A percentile compares a stretch with the other conserved stretches of the same genome.
These are phyloP conservation scores for Tylopilus sp. DNA, from an alignment of 1,284 basidiomycete genomes.

Conservation along the genomic window DNA sequence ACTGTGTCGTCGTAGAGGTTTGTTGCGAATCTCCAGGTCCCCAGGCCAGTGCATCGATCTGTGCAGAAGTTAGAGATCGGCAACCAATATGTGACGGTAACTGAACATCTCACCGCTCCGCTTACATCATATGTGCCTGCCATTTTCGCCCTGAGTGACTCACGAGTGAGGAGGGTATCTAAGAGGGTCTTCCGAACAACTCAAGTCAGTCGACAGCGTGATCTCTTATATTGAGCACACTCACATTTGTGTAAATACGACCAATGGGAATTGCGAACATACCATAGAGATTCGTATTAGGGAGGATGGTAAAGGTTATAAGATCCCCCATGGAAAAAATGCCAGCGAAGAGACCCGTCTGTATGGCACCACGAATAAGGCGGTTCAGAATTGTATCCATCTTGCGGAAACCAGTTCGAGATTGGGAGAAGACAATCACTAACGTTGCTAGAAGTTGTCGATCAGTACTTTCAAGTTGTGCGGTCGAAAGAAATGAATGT, in stretches of 20 bases:
- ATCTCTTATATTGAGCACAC: neutral
- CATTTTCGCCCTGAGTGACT: neutral
- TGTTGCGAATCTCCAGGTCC: neutral
- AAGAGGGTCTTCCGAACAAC: constrained; percentile 3
- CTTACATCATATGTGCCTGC: neutral
- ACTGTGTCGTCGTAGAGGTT: neutral
- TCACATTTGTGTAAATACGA: constrained; percentile 38
- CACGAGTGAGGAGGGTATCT: neutral
- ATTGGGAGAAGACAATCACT: neutral
- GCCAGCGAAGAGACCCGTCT: neutral
- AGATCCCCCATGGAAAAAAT: neutral
- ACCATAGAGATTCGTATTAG: neutral
- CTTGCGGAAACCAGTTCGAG: neutral
- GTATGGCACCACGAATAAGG: neutral
- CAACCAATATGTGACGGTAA: too few relatives aligned
- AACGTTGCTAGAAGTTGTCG: neutral
- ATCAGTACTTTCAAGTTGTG: too few relatives aligned
- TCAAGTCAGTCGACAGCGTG: neutral
- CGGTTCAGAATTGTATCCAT: neutral
- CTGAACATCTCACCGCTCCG: neutral
- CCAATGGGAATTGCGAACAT: constrained; percentile 1
- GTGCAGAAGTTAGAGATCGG: neutral
- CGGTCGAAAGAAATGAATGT: neutral
- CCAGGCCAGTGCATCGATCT: neutral
- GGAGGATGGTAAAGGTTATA: neutral